Percentiles rank a stretch among this genome's conserved stretches.
Conservation (phyloP, 345 rosid species). For the Syzygium aqueum region DNA sequence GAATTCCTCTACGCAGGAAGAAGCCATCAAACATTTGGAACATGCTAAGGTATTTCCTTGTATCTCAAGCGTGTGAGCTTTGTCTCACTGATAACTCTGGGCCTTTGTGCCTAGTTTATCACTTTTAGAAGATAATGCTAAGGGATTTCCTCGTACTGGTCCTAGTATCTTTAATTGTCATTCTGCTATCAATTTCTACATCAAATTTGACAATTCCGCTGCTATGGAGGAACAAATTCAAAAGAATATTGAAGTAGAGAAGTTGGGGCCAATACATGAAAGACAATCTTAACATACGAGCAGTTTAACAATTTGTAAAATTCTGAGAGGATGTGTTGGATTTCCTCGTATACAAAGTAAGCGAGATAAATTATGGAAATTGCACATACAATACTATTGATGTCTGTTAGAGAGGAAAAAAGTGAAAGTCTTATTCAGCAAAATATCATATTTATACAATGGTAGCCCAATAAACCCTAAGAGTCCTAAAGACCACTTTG, state of each 20-base stretch:
- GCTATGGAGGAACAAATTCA: not conserved
- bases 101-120: not conserved
- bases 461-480: too few species aligned
- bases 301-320: not conserved
- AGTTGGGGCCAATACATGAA: not conserved
- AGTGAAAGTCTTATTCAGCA: too few species aligned
- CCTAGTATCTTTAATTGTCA: not conserved
- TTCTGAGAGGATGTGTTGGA: not conserved
- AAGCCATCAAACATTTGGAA: conserved; percentile 87
- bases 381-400: not conserved
- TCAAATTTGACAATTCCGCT: not conserved
- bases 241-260: not conserved
- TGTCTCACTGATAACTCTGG: not conserved
- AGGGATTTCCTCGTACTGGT: not conserved
- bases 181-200: not conserved
- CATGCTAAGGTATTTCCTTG: conserved; percentile 52
- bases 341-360: not conserved
- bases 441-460: too few species aligned
- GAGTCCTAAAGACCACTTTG: too few species aligned
- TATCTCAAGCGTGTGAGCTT: not conserved
- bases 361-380: not conserved
- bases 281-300: not conserved
- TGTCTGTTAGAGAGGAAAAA: too few species aligned
- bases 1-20: conserved; percentile 85
- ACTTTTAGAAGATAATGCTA: not conserved